A percentile compares a stretch with the other conserved stretches of the same genome.
phyloP scores from a whole-genome alignment of 1,139 yeast species.

The Meyerozyma elateridarum region DNA sequence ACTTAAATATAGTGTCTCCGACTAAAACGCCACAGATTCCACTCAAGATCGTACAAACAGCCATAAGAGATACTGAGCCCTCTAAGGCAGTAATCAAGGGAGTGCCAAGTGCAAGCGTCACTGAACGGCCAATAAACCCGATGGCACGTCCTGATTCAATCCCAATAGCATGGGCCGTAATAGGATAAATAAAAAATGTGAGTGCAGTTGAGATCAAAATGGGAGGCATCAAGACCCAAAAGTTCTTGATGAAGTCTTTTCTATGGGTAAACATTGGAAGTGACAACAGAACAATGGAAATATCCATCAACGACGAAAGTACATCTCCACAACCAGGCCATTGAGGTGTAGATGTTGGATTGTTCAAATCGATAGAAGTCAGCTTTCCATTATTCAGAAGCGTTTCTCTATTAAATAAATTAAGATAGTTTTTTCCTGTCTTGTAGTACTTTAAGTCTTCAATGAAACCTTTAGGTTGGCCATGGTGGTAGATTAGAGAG shows the following conservation, averaged over 20 bases:
- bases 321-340: constrained; percentile 86
- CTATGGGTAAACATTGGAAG: constrained; percentile 77
- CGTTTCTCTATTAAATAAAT: constrained; percentile 44
- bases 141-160: constrained; percentile 56
- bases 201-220: constrained; percentile 51
- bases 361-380: constrained; percentile 14
- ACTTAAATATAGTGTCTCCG: constrained; percentile 47
- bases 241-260: constrained; percentile 55
- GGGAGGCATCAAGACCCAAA: constrained; percentile 56
- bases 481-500: constrained; percentile 46
- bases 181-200: constrained; percentile 66
- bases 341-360: constrained; percentile 30
- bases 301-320: constrained; percentile 65
- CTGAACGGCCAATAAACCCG: constrained; percentile 77
- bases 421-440: constrained; percentile 64
- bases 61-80: constrained; percentile 70
- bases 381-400: constrained; percentile 27
- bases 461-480: constrained; percentile 41
- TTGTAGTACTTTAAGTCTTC: constrained; percentile 52
- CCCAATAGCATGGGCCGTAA: constrained; percentile 60
- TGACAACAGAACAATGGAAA: constrained; percentile 69
- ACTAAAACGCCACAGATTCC: constrained; percentile 73
- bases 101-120: constrained; percentile 76
- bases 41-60: constrained; percentile 72
- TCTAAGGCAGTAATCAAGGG: constrained; percentile 63